Evolutionary conservation across 2,329 filamentous ascomycete genomes (phyloP).

Genomic region (Fusarium lyarnte): DNA sequence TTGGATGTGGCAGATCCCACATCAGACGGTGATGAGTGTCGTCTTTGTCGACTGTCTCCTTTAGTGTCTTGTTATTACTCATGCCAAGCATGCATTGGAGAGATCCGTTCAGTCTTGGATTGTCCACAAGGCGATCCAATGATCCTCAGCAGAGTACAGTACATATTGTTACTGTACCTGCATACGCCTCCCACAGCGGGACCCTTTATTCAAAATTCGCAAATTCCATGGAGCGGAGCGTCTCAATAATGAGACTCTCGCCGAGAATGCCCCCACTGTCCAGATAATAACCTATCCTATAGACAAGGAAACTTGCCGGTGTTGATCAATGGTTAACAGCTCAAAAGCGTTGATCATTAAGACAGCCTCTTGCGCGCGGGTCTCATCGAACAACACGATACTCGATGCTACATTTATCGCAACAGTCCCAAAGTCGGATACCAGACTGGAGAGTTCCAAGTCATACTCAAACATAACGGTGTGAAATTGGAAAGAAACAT

Average conservation of each 20-base stretch:
- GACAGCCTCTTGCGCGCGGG: not conserved
- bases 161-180: conserved; percentile 12
- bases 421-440: not conserved
- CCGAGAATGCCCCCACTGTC: not conserved
- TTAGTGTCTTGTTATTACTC: not conserved
- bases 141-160: not conserved
- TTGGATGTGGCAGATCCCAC: conserved; percentile 15
- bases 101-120: conserved; percentile 9
- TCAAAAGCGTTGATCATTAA: conserved; percentile 1
- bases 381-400: not conserved
- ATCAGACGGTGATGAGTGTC: not conserved
- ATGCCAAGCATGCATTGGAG: not conserved
- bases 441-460: not conserved
- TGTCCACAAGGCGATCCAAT: not conserved
- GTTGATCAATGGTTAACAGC: not conserved
- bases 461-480: not conserved
- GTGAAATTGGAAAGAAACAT: not conserved
- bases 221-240: conserved; percentile 4
- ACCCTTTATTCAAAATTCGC: conserved; percentile 20
- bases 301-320: not conserved
- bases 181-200: conserved; percentile 1
- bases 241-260: not conserved
- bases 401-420: conserved; percentile 1
- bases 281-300: not conserved
- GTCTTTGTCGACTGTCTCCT: not conserved